phyloP scores from a whole-genome alignment of 1,284 basidiomycete genomes.

The Cystobasidium slooffiae region DNA sequence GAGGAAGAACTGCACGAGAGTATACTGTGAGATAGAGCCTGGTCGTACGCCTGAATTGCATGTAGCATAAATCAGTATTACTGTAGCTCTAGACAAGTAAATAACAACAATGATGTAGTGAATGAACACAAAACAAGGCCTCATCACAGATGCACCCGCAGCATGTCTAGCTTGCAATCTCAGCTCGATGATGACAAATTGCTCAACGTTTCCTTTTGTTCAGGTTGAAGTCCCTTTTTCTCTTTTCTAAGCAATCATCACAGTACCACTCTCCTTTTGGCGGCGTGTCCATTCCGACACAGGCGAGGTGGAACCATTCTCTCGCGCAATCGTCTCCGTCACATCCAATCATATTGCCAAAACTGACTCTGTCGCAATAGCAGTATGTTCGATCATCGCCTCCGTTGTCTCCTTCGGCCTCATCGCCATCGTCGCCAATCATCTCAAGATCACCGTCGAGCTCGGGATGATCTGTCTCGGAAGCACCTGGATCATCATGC shows the following conservation, averaged over 20 bases:
- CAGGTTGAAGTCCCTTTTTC: slow-evolving; percentile 24
- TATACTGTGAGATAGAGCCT: too few relatives aligned
- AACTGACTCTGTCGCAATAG: slow-evolving; percentile 81
- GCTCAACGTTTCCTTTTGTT: slow-evolving; percentile 14
- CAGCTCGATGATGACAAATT: too few relatives aligned
- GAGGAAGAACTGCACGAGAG: too few relatives aligned
- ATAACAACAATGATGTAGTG: too few relatives aligned
- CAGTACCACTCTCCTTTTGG: slow-evolving; percentile 84
- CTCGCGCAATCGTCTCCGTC: slow-evolving; percentile 83
- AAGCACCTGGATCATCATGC: slow-evolving; percentile 9
- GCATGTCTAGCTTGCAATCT: too few relatives aligned
- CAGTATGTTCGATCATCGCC: slow-evolving; percentile 83
- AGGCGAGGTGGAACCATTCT: slow-evolving; percentile 93
- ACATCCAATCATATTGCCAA: slow-evolving; percentile 97
- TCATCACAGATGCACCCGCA: too few relatives aligned
- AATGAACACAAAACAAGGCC: too few relatives aligned
- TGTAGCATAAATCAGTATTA: too few relatives aligned
- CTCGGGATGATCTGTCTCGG: slow-evolving; percentile 23
- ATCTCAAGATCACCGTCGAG: slow-evolving; percentile 31
- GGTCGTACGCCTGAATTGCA: too few relatives aligned
- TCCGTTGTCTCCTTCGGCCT: slow-evolving; percentile 32
- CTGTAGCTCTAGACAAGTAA: too few relatives aligned
- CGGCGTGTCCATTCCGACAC: slow-evolving; percentile 71
- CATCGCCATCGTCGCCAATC: slow-evolving; percentile 22
- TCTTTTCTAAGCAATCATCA: slow-evolving; percentile 62